A percentile compares a stretch with the other conserved stretches of the same genome.
These are phyloP conservation scores for Fusarium sp. DNA, from an alignment of 2,329 filamentous ascomycete genomes.

Conservation along the genomic window DNA sequence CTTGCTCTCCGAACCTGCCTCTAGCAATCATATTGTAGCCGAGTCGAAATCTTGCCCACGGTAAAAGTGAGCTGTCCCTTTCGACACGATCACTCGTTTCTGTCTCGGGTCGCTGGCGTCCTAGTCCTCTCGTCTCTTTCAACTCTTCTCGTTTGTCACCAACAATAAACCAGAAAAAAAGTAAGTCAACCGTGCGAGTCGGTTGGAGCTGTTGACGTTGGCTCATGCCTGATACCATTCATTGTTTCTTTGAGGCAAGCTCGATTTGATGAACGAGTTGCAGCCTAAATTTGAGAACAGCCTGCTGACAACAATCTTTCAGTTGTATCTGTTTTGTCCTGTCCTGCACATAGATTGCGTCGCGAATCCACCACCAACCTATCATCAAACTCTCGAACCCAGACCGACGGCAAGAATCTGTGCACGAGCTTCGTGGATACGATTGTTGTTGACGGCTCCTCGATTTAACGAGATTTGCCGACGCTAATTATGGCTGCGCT, in stretches of 20 bases:
- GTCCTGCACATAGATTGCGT: conserved; percentile 26
- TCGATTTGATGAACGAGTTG: neutral
- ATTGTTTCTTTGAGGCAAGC: neutral
- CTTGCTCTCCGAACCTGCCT: conserved; percentile 38
- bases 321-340: conserved; percentile 25
- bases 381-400: conserved; percentile 4
- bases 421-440: conserved; percentile 19
- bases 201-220: neutral
- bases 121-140: conserved; percentile 55
- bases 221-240: neutral
- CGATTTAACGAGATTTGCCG: conserved; percentile 7
- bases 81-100: conserved; percentile 55
- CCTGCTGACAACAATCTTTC: conserved; percentile 18
- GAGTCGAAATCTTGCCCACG: conserved; percentile 52
- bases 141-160: conserved; percentile 48
- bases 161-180: conserved; percentile 39
- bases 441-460: conserved; percentile 36
- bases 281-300: neutral
- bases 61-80: conserved; percentile 60
- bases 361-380: conserved; percentile 8
- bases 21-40: conserved; percentile 36
- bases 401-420: conserved; percentile 30
- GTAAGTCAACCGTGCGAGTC: conserved; percentile 33
- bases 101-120: conserved; percentile 68
- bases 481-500: conserved; percentile 80